Evolutionary conservation across 208 protist species (phyloP).

Genomic region (Acanthamoeba royreba): DNA sequence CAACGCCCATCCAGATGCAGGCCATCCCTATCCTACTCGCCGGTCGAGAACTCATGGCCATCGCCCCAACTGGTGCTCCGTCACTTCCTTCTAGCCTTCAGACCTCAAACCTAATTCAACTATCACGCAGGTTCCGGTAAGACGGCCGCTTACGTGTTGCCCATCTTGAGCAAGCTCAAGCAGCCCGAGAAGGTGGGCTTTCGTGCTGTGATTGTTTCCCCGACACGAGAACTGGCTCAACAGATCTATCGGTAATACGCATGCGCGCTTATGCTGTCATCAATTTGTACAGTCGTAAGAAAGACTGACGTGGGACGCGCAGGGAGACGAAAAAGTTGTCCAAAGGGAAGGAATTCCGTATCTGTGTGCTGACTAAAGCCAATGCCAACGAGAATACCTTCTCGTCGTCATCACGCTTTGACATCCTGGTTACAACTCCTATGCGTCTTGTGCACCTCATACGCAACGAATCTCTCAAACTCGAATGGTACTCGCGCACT

Average conservation of each 20-base stretch:
- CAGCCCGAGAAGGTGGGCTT: conserved; percentile 81
- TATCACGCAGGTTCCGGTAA: conserved; percentile 86
- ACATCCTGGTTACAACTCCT: conserved; percentile 75
- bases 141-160: conserved; percentile 92
- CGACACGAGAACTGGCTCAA: conserved; percentile 94
- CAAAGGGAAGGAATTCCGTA: conserved; percentile 28
- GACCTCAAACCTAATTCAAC: neutral
- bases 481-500: neutral
- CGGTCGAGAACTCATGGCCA: conserved; percentile 82
- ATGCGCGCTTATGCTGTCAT: conserved; percentile 85
- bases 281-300: conserved; percentile 50
- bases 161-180: conserved; percentile 84
- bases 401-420: neutral
- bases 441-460: conserved; percentile 66
- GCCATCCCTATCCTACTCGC: conserved; percentile 90
- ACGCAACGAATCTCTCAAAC: neutral
- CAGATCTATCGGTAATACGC: conserved; percentile 94
- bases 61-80: conserved; percentile 70
- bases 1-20: conserved; percentile 97
- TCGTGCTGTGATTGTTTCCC: conserved; percentile 91
- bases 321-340: conserved; percentile 48
- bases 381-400: neutral
- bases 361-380: conserved; percentile 62
- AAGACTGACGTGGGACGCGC: no score
- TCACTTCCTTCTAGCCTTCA: conserved; percentile 72